Evolutionary conservation across 352 stramenopile genomes (phyloP), one percentile per base, ranked within the genome.

Genomic region (Poterioochromonas sp.): DNA sequence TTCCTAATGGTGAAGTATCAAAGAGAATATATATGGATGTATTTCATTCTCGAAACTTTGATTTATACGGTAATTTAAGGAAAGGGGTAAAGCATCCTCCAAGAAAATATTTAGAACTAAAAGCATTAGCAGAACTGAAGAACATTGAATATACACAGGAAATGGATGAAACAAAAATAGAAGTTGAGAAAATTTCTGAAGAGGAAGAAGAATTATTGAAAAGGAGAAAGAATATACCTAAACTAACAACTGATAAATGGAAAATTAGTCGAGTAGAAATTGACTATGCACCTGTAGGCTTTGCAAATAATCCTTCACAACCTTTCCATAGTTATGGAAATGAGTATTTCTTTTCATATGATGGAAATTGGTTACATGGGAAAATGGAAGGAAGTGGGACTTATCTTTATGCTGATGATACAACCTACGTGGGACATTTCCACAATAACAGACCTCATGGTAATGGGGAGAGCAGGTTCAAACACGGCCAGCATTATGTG

Each of bases 401-500:
- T n/a, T 86, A 92, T 39, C 79, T 86, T 40, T 92, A 37, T 34
- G 22, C 0, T 64, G 71, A 78, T 34, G 71, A 39, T 3, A 51
- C 20, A 3, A 65, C 43, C 1, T 93, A 91, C 76, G 87, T 90
- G 74, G 88, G 89, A 15, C 83, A 87, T 12, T 88, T 92, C 71
- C 78, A 85, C 0, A 83, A 88, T 74, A 92, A 90, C 51, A 83
- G 88, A 64, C 87, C 90, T 65, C 79, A 84, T 20, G 89, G 89
- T 40, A 39, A 77, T 40, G 88, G 89, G 0, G 80, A 65, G 58
- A 90, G 88, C 62, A 78, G 51, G 54, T 94, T 88, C 88, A 84
- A 85, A 0, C 89, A 92, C 64, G 88, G 88, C 0, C 90, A 83
- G 47, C 85, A 79, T 37, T 94, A 94, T 77, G 81, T 86, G 0